Percentiles rank a stretch among this genome's conserved stretches.
phyloP scores from a whole-genome alignment of 2,329 filamentous ascomycete species.

The Knoxdaviesia proteae region DNA sequence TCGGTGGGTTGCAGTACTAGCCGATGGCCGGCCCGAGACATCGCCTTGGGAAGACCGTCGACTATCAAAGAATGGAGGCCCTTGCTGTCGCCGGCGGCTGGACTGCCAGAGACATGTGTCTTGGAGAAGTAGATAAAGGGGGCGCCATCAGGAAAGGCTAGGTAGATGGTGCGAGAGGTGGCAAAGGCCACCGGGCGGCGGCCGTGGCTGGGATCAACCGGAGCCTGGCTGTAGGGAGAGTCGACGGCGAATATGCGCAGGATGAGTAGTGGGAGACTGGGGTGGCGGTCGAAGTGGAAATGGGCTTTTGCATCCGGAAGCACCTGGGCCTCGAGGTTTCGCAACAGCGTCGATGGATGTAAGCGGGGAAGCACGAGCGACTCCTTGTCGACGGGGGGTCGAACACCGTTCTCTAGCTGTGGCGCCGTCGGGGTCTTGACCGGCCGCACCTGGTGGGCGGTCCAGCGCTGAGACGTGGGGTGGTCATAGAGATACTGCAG shows the following conservation, averaged over 20 bases:
- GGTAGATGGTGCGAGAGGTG: slow-evolving; percentile 49
- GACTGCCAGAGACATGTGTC: slow-evolving; percentile 20
- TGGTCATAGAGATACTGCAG: slow-evolving; percentile 45
- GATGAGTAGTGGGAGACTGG: slow-evolving; percentile 45
- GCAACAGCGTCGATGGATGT: slow-evolving; percentile 61
- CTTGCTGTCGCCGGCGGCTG: slow-evolving; percentile 29
- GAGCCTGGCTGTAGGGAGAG: slow-evolving; percentile 39
- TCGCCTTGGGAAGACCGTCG: slow-evolving; percentile 62
- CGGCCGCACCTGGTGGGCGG: slow-evolving; percentile 35
- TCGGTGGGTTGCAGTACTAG: slow-evolving; percentile 49
- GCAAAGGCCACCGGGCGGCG: slow-evolving; percentile 28
- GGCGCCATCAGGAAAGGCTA: slow-evolving; percentile 65
- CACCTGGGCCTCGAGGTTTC: slow-evolving; percentile 52
- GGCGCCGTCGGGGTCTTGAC: slow-evolving; percentile 18
- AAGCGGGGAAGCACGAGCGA: slow-evolving; percentile 44
- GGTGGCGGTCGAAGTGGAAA: slow-evolving; percentile 58
- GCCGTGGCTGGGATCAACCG: slow-evolving; percentile 7
- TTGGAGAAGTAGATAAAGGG: slow-evolving; percentile 51
- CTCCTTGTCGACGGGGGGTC: slow-evolving; percentile 16
- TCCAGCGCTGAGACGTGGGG: slow-evolving; percentile 42
- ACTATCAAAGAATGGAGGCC: slow-evolving; percentile 51
- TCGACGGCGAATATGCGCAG: slow-evolving; percentile 65
- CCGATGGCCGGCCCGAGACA: slow-evolving; percentile 53
- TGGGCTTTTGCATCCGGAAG: slow-evolving; percentile 66
- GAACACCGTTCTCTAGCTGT: too few species aligned